Evolutionary conservation across 768 basidiomycete species (phyloP).

Genomic region (Tulasnella sp.): DNA sequence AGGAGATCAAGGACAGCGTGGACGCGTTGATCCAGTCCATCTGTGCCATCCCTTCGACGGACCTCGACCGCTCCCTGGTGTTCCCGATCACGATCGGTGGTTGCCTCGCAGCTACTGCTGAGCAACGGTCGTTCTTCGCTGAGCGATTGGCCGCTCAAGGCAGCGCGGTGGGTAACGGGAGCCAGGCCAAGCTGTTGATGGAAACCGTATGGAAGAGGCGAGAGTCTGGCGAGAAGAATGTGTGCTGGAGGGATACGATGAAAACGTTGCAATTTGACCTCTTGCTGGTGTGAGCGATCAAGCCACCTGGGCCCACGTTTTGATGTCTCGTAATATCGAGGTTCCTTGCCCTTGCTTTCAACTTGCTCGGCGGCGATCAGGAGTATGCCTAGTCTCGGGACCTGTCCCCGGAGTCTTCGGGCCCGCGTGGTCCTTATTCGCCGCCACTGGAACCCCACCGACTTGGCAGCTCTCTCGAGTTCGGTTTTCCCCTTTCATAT

Average conservation of each 20-base stretch:
- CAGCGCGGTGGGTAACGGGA: conserved; percentile 60
- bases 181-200: conserved; percentile 63
- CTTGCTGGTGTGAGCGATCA: conserved; percentile 52
- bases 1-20: conserved; percentile 33
- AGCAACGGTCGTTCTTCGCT: conserved; percentile 62
- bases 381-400: neutral
- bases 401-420: neutral
- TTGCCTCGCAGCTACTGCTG: conserved; percentile 42
- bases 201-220: conserved; percentile 72
- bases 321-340: neutral
- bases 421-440: neutral
- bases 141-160: conserved; percentile 58
- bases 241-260: conserved; percentile 67
- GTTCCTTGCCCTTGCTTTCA: neutral
- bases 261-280: conserved; percentile 55
- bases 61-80: conserved; percentile 35
- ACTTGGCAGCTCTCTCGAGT: neutral
- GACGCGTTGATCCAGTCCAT: conserved; percentile 27
- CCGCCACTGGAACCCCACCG: neutral
- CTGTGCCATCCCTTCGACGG: conserved; percentile 32
- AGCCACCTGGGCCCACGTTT: neutral
- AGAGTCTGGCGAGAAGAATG: conserved; percentile 45
- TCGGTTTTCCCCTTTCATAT: neutral
- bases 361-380: neutral
- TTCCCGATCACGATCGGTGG: conserved; percentile 36